Conservation (phyloP, 257 asterid genomes). For the Rubia yunnanensis region DNA sequence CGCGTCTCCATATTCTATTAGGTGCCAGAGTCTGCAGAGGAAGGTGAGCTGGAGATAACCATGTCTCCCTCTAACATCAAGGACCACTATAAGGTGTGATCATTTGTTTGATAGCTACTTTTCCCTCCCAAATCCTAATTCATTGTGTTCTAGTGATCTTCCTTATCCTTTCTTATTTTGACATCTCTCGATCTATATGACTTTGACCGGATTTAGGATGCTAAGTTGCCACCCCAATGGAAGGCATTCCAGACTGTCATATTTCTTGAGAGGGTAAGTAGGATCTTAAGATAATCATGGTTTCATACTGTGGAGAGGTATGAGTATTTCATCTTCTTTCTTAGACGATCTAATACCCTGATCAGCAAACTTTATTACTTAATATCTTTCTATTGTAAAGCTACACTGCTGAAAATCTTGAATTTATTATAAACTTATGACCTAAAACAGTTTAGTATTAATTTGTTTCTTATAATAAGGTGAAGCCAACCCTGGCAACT, state of each 20-base stretch:
- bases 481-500: not conserved
- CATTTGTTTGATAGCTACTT: constrained; percentile 2
- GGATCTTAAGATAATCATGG: not conserved
- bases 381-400: not conserved
- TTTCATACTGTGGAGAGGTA: not conserved
- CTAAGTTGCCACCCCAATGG: constrained; percentile 70
- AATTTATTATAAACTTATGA: not conserved
- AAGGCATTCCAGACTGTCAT: constrained; percentile 81
- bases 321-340: not conserved
- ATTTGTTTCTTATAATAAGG: not conserved
- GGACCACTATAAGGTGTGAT: constrained; percentile 56
- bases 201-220: constrained; percentile 46
- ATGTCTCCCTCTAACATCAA: constrained; percentile 54
- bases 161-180: not conserved
- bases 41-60: constrained; percentile 33
- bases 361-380: not conserved
- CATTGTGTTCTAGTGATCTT: not conserved
- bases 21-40: constrained; percentile 42
- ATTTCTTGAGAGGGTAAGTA: constrained; percentile 70
- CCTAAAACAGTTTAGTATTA: not conserved
- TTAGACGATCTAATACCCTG: not conserved
- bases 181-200: not conserved
- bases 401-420: not conserved
- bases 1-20: constrained; percentile 17
- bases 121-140: not conserved